phyloP scores from a whole-genome alignment of 768 basidiomycete genomes.

The Lactifluus volemus region DNA sequence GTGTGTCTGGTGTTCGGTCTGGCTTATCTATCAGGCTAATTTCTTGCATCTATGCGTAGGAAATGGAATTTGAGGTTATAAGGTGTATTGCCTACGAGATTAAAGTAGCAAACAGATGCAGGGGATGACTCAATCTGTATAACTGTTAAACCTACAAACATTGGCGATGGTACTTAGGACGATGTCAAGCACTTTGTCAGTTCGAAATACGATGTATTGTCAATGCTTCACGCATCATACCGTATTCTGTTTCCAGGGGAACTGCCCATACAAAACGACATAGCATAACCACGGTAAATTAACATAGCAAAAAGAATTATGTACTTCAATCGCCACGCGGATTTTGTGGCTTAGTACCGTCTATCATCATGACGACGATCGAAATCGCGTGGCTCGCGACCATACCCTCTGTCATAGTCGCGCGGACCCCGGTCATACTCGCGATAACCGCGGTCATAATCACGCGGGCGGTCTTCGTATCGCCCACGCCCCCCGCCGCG shows the following conservation, averaged over 20 bases:
- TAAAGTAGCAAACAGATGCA: not conserved
- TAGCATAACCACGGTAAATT: not conserved
- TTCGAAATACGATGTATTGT: not conserved
- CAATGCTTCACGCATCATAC: not conserved
- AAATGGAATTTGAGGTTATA: not conserved
- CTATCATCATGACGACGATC: constrained; percentile 23
- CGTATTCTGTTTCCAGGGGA: not conserved
- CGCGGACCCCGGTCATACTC: constrained; percentile 18
- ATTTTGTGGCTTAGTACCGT: constrained; percentile 29
- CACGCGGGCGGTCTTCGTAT: constrained; percentile 29
- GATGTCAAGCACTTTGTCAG: not conserved
- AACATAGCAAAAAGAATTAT: constrained; percentile 2
- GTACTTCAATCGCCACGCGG: not conserved
- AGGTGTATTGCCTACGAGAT: not conserved
- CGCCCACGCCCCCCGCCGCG: constrained; percentile 38
- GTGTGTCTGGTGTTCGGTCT: not conserved
- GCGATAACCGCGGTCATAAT: constrained; percentile 29
- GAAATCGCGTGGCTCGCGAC: constrained; percentile 27
- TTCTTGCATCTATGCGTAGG: not conserved
- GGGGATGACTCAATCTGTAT: not conserved
- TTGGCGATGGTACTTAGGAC: too few relatives aligned
- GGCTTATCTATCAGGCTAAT: not conserved
- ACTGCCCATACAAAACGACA: not conserved
- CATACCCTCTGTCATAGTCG: constrained; percentile 25
- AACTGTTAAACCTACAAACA: not conserved